phyloP scores from a whole-genome alignment of 106 monocot species.

The Platanthera zijinensis region DNA sequence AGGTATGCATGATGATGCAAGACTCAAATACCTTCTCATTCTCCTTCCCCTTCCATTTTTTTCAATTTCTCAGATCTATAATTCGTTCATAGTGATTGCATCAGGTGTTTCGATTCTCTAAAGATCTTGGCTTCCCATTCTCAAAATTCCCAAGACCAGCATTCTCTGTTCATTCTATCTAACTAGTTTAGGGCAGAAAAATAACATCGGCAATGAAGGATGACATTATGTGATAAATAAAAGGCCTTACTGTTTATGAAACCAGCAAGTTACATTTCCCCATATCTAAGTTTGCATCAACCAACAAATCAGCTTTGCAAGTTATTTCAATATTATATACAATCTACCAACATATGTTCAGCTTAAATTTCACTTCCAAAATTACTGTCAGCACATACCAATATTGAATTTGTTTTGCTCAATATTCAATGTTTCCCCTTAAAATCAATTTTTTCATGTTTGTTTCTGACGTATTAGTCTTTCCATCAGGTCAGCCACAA shows the following conservation, averaged over 20 bases:
- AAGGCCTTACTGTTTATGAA: background rate
- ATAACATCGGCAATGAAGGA: background rate
- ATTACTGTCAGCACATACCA: background rate
- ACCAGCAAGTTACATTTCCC: background rate
- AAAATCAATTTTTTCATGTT: background rate
- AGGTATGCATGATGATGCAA: no score
- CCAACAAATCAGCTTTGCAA: background rate
- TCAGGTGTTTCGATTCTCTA: background rate
- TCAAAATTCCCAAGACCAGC: background rate
- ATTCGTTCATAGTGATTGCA: no score
- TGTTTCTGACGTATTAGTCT: background rate
- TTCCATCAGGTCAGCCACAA: background rate
- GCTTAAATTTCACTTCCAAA: background rate
- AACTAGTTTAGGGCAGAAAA: background rate
- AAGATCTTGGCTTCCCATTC: background rate
- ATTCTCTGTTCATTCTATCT: background rate
- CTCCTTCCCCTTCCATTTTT: no score
- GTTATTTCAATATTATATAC: background rate
- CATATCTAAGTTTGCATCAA: no score
- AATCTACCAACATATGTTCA: background rate
- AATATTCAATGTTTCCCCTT: background rate
- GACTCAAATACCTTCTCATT: no score
- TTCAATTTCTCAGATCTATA: no score
- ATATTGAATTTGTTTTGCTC: background rate
- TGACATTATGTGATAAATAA: background rate